Evolutionary conservation across 140 eudicot genomes (phyloP).

Genomic region (Flaveria floridana): DNA sequence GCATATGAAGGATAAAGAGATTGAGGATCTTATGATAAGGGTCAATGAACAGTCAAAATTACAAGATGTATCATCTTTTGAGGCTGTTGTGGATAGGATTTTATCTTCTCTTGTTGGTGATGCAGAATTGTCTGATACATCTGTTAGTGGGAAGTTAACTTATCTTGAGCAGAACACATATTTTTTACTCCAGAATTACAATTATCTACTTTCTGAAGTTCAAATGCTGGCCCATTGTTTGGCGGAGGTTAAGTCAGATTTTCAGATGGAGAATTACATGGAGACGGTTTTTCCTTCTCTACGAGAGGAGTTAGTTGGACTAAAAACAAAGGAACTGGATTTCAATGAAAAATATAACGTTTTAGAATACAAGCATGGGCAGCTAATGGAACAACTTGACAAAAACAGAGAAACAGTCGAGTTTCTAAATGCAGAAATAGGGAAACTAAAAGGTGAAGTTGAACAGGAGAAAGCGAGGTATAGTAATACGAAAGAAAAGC

Average conservation of each 20-base stretch:
- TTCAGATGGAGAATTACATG: slow-evolving; percentile 47
- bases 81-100: slow-evolving; percentile 50
- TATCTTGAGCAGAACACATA: slow-evolving; percentile 51
- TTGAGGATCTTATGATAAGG: slow-evolving; percentile 50
- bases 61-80: slow-evolving; percentile 39
- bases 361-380: slow-evolving; percentile 54
- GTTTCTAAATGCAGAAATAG: slow-evolving; percentile 51
- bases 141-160: slow-evolving; percentile 58
- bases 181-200: slow-evolving; percentile 55
- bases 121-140: slow-evolving; percentile 45
- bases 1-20: slow-evolving; percentile 56
- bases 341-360: slow-evolving; percentile 42
- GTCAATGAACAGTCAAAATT: slow-evolving; percentile 44
- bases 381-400: slow-evolving; percentile 59
- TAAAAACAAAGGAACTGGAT: slow-evolving; percentile 59
- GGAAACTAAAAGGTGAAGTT: slow-evolving; percentile 61
- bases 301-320: slow-evolving; percentile 52
- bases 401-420: slow-evolving; percentile 47
- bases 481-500: slow-evolving; percentile 80
- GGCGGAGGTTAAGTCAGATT: slow-evolving; percentile 49
- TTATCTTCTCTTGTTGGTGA: slow-evolving; percentile 53
- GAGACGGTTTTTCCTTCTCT: slow-evolving; percentile 46
- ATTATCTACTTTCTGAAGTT: slow-evolving; percentile 51
- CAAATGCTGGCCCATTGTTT: slow-evolving; percentile 57
- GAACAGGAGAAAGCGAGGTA: slow-evolving; percentile 82